These are phyloP conservation scores for Xerocomus minutiporus DNA, from an alignment of 1,284 basidiomycete species.

Conservation along the genomic window DNA sequence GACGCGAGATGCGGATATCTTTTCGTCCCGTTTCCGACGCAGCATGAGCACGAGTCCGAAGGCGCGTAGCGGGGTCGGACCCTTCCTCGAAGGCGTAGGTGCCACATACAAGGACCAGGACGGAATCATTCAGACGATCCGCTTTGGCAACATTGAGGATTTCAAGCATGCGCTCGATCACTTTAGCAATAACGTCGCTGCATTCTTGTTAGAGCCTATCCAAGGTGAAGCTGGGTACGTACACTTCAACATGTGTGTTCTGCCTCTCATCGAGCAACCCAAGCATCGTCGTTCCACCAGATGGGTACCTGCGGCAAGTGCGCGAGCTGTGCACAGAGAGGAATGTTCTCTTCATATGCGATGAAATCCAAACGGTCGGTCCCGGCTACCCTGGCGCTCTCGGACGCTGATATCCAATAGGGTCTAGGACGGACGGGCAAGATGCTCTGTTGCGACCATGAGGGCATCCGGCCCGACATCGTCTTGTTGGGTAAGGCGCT, in stretches of 20 bases:
- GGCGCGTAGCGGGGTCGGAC: constrained; percentile 82
- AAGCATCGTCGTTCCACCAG: constrained; percentile 86
- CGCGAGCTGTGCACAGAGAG: constrained; percentile 87
- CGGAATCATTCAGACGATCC: constrained; percentile 54
- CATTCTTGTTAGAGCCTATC: constrained; percentile 95
- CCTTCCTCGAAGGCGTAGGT: constrained; percentile 84
- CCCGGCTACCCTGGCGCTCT: neutral
- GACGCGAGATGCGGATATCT: neutral
- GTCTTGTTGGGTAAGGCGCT: constrained; percentile 95
- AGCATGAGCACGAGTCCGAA: constrained; percentile 97
- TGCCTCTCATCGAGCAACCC: neutral
- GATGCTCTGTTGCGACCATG: constrained; percentile 87
- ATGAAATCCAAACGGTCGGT: constrained; percentile 92
- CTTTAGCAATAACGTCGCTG: constrained; percentile 83
- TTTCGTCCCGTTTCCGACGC: neutral
- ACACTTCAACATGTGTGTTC: neutral
- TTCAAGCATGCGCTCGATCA: constrained; percentile 78
- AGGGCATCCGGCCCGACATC: constrained; percentile 87
- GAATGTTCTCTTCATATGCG: constrained; percentile 95
- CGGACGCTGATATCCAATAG: constrained; percentile 35
- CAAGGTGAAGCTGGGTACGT: constrained; percentile 95
- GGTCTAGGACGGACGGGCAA: constrained; percentile 81
- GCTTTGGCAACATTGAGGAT: constrained; percentile 81
- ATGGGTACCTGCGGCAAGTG: constrained; percentile 79
- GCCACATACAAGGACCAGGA: constrained; percentile 60